phyloP scores from a whole-genome alignment of 1,139 yeast genomes.

The Wickerhamomyces sp. region DNA sequence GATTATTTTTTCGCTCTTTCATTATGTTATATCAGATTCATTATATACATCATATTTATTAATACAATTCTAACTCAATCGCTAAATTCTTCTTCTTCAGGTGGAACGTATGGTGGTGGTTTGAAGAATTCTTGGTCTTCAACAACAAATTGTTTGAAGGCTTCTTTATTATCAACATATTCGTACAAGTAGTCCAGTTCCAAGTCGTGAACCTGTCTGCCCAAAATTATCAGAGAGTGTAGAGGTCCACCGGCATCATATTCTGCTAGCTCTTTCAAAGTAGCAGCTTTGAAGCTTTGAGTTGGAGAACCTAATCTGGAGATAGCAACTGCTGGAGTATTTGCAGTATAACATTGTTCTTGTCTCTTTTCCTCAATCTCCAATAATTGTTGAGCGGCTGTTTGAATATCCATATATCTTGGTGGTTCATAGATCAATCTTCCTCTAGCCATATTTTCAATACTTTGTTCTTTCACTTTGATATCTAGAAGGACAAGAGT shows the following conservation, averaged over 20 bases:
- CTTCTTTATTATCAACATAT: constrained; percentile 64
- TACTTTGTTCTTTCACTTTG: constrained; percentile 93
- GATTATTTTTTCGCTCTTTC: too few species aligned
- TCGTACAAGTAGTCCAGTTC: constrained; percentile 83
- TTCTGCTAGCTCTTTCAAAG: constrained; percentile 65
- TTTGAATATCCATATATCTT: constrained; percentile 87
- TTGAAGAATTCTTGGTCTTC: constrained; percentile 76
- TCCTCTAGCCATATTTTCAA: constrained; percentile 93
- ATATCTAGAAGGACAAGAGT: constrained; percentile 85
- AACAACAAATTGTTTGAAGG: constrained; percentile 53
- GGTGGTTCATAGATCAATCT: constrained; percentile 93
- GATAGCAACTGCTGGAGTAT: constrained; percentile 91
- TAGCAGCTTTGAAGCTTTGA: constrained; percentile 82
- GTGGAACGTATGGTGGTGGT: constrained; percentile 39
- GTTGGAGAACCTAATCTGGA: constrained; percentile 85
- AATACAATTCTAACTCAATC: too few species aligned
- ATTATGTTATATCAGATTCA: too few species aligned
- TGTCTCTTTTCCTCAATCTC: constrained; percentile 79
- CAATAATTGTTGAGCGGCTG: constrained; percentile 82
- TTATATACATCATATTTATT: background rate
- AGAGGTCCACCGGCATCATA: constrained; percentile 94
- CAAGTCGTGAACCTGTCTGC: constrained; percentile 90
- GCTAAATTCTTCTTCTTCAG: constrained; percentile 29
- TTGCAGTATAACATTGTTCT: constrained; percentile 72
- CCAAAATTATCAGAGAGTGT: constrained; percentile 86